phyloP scores from a whole-genome alignment of 2,329 filamentous ascomycete genomes.

The Trichoderma harzianum region DNA sequence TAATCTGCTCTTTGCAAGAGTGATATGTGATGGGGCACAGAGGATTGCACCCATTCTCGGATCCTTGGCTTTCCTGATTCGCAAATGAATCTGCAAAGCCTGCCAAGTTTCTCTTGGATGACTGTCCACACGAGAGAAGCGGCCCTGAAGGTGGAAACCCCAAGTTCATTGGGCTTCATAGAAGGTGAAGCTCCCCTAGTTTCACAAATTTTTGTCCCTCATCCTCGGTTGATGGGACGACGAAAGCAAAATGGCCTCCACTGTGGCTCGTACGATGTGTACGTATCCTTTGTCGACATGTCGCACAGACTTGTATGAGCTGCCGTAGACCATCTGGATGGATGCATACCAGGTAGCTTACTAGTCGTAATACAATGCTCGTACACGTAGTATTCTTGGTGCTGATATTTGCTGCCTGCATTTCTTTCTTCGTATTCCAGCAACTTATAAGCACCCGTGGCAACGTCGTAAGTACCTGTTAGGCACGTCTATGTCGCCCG shows the following conservation, averaged over 20 bases:
- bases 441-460: not conserved
- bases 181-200: too few relatives aligned
- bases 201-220: not conserved
- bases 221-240: not conserved
- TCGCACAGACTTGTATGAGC: constrained; percentile 2
- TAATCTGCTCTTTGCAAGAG: not conserved
- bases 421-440: not conserved
- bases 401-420: not conserved
- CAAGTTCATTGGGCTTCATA: not conserved
- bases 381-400: not conserved
- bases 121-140: not conserved
- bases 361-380: not conserved
- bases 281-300: not conserved
- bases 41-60: not conserved
- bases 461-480: not conserved
- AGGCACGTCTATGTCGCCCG: not conserved
- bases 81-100: not conserved
- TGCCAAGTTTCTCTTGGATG: not conserved
- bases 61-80: not conserved
- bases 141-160: not conserved
- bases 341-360: not conserved
- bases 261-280: constrained; percentile 1
- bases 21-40: not conserved
- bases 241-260: not conserved
- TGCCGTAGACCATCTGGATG: not conserved